Percentiles rank a stretch among this genome's conserved stretches.
Conservation (phyloP, 2,329 filamentous ascomycete genomes). For the Fusarium irregulare region DNA sequence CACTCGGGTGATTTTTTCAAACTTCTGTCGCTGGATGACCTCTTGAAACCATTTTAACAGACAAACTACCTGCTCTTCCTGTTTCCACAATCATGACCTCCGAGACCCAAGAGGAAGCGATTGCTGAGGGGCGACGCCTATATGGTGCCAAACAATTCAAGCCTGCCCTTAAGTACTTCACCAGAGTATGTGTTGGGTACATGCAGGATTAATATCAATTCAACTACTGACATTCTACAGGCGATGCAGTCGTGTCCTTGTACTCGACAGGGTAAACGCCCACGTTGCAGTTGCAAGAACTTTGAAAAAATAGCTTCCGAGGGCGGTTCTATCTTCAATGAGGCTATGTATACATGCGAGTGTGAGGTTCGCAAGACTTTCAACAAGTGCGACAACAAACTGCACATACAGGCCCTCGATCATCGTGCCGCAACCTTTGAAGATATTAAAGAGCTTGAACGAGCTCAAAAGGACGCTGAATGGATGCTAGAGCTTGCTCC, state of each 20-base stretch:
- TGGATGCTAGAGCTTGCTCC: conserved; percentile 59
- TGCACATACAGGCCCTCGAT: conserved; percentile 56
- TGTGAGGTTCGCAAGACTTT: conserved; percentile 53
- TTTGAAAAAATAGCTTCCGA: conserved; percentile 50
- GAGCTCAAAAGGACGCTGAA: conserved; percentile 55
- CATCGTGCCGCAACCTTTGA: conserved; percentile 57
- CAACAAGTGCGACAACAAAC: conserved; percentile 53
- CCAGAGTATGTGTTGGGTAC: conserved; percentile 44
- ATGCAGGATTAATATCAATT: too few relatives aligned
- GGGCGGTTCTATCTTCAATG: conserved; percentile 54
- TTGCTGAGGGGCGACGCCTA: conserved; percentile 49
- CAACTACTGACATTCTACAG: conserved; percentile 38
- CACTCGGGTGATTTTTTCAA: neutral
- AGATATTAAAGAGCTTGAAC: conserved; percentile 51
- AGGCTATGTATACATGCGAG: conserved; percentile 55
- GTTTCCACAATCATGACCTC: conserved; percentile 25
- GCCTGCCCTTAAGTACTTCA: conserved; percentile 53
- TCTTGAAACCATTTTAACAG: neutral
- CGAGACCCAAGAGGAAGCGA: conserved; percentile 45
- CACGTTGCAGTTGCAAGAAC: conserved; percentile 55
- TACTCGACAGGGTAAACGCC: conserved; percentile 49
- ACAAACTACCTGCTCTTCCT: neutral
- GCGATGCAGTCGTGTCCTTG: conserved; percentile 54
- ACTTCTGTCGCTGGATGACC: neutral
- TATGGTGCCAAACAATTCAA: conserved; percentile 52